Evolutionary conservation across 2,329 filamentous ascomycete species (phyloP).

Genomic region (Cercospora sesami): DNA sequence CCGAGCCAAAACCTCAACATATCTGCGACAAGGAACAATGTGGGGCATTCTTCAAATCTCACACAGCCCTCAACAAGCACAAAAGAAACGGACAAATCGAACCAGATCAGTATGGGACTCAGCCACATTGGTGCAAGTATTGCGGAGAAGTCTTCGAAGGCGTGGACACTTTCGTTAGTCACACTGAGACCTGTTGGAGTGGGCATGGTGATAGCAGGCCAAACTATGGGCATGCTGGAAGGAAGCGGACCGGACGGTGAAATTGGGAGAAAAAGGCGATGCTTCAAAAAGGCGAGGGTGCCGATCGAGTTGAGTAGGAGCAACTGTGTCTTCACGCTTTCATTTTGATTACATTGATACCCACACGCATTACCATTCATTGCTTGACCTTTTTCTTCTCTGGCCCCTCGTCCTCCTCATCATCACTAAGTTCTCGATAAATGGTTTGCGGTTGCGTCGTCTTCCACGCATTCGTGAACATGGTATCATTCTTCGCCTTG

Average conservation of each 20-base stretch:
- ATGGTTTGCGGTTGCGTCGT: slow-evolving; percentile 89
- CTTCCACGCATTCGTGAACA: slow-evolving; percentile 93
- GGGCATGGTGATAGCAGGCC: background rate
- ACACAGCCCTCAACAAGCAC: background rate
- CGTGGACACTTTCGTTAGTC: background rate
- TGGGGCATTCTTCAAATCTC: background rate
- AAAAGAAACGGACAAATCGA: background rate
- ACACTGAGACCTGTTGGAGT: background rate
- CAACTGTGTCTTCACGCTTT: too few species aligned
- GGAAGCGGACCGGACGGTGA: too few species aligned
- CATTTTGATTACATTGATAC: too few species aligned
- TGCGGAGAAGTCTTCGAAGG: background rate
- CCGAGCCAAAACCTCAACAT: background rate
- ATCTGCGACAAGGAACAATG: background rate
- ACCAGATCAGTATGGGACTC: background rate
- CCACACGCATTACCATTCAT: too few species aligned
- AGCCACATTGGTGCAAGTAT: background rate
- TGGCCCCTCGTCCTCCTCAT: slow-evolving; percentile 68
- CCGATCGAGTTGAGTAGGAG: too few species aligned
- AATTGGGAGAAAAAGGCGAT: too few species aligned
- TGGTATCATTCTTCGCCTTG: slow-evolving; percentile 84
- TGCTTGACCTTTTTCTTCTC: slow-evolving; percentile 56
- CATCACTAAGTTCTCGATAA: slow-evolving; percentile 84
- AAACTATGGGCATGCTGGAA: background rate
- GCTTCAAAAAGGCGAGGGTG: too few species aligned